These are phyloP conservation scores for Microdochium bolleyi DNA, from an alignment of 2,329 filamentous ascomycete species.

Conservation along the genomic window DNA sequence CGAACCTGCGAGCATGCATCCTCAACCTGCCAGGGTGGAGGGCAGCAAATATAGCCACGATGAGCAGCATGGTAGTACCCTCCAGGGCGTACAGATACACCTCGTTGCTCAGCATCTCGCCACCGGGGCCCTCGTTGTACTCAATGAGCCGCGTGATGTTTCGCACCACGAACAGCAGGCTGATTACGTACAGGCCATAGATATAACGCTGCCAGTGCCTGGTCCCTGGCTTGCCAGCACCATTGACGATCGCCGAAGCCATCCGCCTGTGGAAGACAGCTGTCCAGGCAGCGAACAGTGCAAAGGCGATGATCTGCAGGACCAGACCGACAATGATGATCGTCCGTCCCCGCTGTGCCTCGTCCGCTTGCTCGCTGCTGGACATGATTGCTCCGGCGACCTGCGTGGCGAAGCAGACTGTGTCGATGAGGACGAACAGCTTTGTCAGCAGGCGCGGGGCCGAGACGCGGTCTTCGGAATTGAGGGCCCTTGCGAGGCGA, in stretches of 20 bases:
- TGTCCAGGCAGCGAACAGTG: slow-evolving; percentile 34
- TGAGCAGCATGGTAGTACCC: slow-evolving; percentile 16
- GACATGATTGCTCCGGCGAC: slow-evolving; percentile 22
- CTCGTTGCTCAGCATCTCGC: slow-evolving; percentile 35
- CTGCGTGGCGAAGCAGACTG: slow-evolving; percentile 33
- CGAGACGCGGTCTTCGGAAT: slow-evolving; percentile 28
- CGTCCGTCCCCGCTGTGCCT: slow-evolving; percentile 7
- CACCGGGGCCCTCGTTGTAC: slow-evolving; percentile 32
- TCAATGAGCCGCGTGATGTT: slow-evolving; percentile 39
- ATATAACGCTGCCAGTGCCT: slow-evolving; percentile 18
- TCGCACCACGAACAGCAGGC: slow-evolving; percentile 36
- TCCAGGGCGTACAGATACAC: slow-evolving; percentile 27
- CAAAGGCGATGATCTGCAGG: slow-evolving; percentile 41
- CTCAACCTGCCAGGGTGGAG: neutral
- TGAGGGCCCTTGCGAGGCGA: slow-evolving; percentile 20
- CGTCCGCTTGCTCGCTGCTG: slow-evolving; percentile 7
- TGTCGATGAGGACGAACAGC: slow-evolving; percentile 36
- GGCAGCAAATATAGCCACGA: neutral
- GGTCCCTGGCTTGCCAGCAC: slow-evolving; percentile 10
- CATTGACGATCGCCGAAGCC: neutral
- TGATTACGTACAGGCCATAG: slow-evolving; percentile 31
- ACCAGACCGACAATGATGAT: slow-evolving; percentile 28
- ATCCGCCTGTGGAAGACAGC: slow-evolving; percentile 34
- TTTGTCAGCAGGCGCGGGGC: slow-evolving; percentile 29
- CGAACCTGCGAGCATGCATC: neutral